A percentile compares a stretch with the other conserved stretches of the same genome.
Conservation (phyloP, 208 protist species). For the Wallacemonas sp. region DNA sequence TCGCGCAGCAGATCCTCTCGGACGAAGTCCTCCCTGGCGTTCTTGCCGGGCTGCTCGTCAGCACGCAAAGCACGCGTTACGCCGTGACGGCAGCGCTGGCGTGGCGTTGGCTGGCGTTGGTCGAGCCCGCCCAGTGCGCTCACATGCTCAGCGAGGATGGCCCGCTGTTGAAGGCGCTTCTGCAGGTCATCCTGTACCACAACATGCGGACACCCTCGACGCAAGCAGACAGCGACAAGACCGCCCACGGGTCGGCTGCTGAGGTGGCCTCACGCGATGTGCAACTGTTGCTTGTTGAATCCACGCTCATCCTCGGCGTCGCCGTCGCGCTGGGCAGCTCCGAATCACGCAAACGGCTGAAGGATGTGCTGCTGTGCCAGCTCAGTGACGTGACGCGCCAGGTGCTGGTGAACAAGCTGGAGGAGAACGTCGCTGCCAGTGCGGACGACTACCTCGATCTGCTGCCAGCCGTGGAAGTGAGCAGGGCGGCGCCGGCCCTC, state of each 20-base stretch:
- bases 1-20: slow-evolving; percentile 43
- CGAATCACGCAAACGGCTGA: slow-evolving; percentile 33
- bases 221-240: not conserved
- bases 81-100: slow-evolving; percentile 37
- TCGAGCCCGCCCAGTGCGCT: slow-evolving; percentile 20
- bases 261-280: not conserved
- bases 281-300: slow-evolving; percentile 13
- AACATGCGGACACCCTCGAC: not conserved
- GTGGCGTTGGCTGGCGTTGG: slow-evolving; percentile 62
- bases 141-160: slow-evolving; percentile 21
- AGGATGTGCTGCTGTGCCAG: slow-evolving; percentile 18
- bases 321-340: slow-evolving; percentile 29
- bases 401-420: slow-evolving; percentile 19
- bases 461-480: slow-evolving; percentile 39
- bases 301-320: slow-evolving; percentile 21
- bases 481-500: too few species aligned
- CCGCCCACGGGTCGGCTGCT: not conserved
- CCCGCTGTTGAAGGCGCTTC: slow-evolving; percentile 24
- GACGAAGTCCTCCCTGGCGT: slow-evolving; percentile 23
- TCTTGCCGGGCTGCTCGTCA: slow-evolving; percentile 29
- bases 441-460: slow-evolving; percentile 31
- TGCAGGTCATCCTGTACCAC: slow-evolving; percentile 35
- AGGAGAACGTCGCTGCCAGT: slow-evolving; percentile 14
- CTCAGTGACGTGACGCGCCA: slow-evolving; percentile 33
- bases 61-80: slow-evolving; percentile 30